Evolutionary conservation across 2,329 filamentous ascomycete genomes (phyloP).

Genomic region (Zasmidium citrigriseum): DNA sequence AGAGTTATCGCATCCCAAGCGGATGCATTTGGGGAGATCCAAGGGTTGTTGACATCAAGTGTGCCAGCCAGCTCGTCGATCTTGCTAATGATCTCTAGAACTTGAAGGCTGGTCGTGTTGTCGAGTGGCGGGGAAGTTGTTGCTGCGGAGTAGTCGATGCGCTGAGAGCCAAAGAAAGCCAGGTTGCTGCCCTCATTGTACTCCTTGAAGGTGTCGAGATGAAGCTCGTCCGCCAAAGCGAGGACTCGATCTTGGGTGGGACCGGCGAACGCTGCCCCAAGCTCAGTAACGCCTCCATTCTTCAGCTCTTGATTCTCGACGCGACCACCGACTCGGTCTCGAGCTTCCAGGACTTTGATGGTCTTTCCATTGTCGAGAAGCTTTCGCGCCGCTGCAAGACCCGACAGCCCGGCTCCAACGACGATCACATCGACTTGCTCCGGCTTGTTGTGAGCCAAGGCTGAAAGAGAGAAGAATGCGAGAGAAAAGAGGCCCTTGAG

Average conservation of each 20-base stretch:
- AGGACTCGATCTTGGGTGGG: constrained; percentile 29
- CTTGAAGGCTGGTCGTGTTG: neutral
- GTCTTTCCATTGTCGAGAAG: constrained; percentile 23
- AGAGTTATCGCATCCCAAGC: constrained; percentile 14
- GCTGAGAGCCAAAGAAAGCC: neutral
- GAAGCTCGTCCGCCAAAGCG: constrained; percentile 22
- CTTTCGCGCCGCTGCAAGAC: constrained; percentile 26
- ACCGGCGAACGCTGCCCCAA: constrained; percentile 31
- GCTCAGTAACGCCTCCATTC: constrained; percentile 24
- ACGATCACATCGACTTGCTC: constrained; percentile 13
- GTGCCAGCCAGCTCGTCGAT: constrained; percentile 5
- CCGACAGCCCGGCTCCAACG: constrained; percentile 29
- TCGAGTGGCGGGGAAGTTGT: neutral
- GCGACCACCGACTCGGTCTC: constrained; percentile 32
- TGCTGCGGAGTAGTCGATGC: constrained; percentile 2
- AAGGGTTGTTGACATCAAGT: constrained; percentile 8
- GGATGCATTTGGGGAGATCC: constrained; percentile 9
- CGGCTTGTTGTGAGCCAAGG: neutral
- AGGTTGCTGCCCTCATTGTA: constrained; percentile 19
- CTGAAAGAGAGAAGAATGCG: neutral
- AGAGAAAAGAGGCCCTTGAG: neutral
- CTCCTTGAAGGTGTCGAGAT: constrained; percentile 20
- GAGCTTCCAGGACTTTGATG: constrained; percentile 29
- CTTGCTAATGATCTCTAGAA: neutral
- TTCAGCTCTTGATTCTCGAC: constrained; percentile 24